Percentiles rank a stretch among this genome's conserved stretches.
Evolutionary conservation across 2,329 filamentous ascomycete genomes (phyloP).

Genomic region (Aspergillus tanneri): DNA sequence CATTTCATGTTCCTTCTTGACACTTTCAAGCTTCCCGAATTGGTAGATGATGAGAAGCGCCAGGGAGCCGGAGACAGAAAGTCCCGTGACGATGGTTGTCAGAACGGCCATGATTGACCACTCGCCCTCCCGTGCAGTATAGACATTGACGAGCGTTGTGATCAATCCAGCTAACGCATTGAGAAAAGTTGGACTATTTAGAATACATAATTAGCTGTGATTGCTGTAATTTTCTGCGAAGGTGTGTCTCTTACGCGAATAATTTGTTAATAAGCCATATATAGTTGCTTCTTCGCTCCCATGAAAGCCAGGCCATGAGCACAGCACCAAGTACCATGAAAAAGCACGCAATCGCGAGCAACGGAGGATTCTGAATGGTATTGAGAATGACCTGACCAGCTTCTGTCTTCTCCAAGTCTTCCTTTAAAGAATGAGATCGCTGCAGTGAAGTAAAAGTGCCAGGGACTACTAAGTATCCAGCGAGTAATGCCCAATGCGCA

Average conservation of each 20-base stretch:
- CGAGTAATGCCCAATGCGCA: slow-evolving; percentile 53
- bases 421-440: slow-evolving; percentile 29
- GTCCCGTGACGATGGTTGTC: slow-evolving; percentile 39
- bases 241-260: slow-evolving; percentile 42
- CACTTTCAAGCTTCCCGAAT: slow-evolving; percentile 33
- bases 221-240: slow-evolving; percentile 1
- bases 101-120: slow-evolving; percentile 47
- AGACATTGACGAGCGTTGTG: slow-evolving; percentile 52
- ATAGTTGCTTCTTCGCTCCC: slow-evolving; percentile 50
- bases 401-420: slow-evolving; percentile 23
- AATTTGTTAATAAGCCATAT: slow-evolving; percentile 56
- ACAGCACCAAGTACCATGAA: slow-evolving; percentile 44
- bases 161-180: slow-evolving; percentile 54
- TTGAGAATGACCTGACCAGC: slow-evolving; percentile 24
- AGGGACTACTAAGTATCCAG: slow-evolving; percentile 54
- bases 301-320: slow-evolving; percentile 47
- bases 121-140: slow-evolving; percentile 47
- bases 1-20: slow-evolving; percentile 33
- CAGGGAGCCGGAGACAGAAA: slow-evolving; percentile 20
- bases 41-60: slow-evolving; percentile 38
- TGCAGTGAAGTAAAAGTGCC: slow-evolving; percentile 52
- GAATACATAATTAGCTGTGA: slow-evolving; percentile 6
- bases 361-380: slow-evolving; percentile 37
- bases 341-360: slow-evolving; percentile 47
- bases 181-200: slow-evolving; percentile 36